These are phyloP conservation scores for Diaporthe amygdali DNA, from an alignment of 2,329 filamentous ascomycete species.

Conservation along the genomic window DNA sequence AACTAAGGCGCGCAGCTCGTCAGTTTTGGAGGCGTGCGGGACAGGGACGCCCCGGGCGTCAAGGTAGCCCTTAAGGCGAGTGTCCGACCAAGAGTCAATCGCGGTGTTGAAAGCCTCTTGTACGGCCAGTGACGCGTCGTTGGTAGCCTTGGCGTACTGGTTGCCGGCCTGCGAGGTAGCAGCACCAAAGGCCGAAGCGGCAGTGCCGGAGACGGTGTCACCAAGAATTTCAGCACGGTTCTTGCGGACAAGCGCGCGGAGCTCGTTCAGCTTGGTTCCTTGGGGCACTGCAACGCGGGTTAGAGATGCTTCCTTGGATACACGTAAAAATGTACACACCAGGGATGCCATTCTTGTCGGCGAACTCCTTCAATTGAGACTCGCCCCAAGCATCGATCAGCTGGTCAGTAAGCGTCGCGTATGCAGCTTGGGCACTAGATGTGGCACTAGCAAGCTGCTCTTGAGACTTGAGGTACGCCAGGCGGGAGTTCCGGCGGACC, in stretches of 20 bases:
- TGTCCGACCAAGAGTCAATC: conserved; percentile 72
- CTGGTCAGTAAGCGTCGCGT: conserved; percentile 78
- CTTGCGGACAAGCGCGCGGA: conserved; percentile 88
- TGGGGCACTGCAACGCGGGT: conserved; percentile 72
- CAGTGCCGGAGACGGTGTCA: conserved; percentile 64
- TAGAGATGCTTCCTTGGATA: conserved; percentile 7
- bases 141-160: conserved; percentile 76
- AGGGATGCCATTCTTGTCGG: conserved; percentile 83
- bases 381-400: conserved; percentile 92
- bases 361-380: conserved; percentile 86
- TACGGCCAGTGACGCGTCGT: conserved; percentile 65
- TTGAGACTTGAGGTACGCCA: conserved; percentile 74
- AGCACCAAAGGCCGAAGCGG: conserved; percentile 68
- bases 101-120: conserved; percentile 72
- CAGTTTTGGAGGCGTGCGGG: conserved; percentile 72
- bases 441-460: conserved; percentile 65
- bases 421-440: conserved; percentile 71
- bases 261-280: conserved; percentile 87
- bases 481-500: conserved; percentile 87
- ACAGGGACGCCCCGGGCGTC: conserved; percentile 79
- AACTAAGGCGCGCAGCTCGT: conserved; percentile 77
- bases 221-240: conserved; percentile 75
- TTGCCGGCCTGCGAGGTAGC: conserved; percentile 79
- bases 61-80: conserved; percentile 77
- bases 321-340: conserved; percentile 34